Conservation (phyloP, 768 basidiomycete genomes). For the Calocera cornea region DNA sequence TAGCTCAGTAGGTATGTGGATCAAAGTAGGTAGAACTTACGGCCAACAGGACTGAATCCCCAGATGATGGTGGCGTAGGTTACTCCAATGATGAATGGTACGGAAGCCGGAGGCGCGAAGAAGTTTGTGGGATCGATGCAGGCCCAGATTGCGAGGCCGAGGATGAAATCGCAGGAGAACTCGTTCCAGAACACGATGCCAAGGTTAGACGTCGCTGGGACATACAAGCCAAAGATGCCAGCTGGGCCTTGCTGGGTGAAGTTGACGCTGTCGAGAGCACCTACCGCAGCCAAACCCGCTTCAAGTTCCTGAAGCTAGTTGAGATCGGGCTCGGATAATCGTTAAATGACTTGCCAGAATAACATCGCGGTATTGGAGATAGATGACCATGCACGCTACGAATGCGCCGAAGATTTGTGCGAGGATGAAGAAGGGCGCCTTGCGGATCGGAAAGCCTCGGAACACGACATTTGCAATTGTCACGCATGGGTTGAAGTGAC, state of each 20-base stretch:
- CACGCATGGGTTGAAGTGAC: conserved; percentile 55
- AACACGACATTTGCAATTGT: conserved; percentile 56
- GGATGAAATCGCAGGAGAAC: conserved; percentile 24
- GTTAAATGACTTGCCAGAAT: conserved; percentile 19
- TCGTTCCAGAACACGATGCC: conserved; percentile 41
- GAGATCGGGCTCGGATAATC: neutral
- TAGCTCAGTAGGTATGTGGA: conserved; percentile 3
- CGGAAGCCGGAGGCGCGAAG: conserved; percentile 38
- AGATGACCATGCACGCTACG: conserved; percentile 45
- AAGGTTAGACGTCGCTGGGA: conserved; percentile 32
- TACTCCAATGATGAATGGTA: conserved; percentile 41
- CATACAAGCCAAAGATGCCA: conserved; percentile 42
- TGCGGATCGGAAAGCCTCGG: conserved; percentile 65
- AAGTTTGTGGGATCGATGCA: conserved; percentile 45
- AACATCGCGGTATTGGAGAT: conserved; percentile 45
- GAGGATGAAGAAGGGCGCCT: conserved; percentile 63
- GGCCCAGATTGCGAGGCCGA: conserved; percentile 37
- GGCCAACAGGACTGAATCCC: conserved; percentile 41
- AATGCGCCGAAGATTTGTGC: conserved; percentile 56
- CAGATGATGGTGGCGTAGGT: conserved; percentile 45
- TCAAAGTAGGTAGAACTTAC: conserved; percentile 23
- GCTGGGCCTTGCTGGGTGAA: conserved; percentile 27
- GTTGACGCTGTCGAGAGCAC: conserved; percentile 23
- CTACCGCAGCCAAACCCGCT: conserved; percentile 20
- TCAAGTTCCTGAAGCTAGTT: conserved; percentile 20